Base-by-base conservation (phyloP, 345 rosid species). In the Balakata baccata region DNA sequence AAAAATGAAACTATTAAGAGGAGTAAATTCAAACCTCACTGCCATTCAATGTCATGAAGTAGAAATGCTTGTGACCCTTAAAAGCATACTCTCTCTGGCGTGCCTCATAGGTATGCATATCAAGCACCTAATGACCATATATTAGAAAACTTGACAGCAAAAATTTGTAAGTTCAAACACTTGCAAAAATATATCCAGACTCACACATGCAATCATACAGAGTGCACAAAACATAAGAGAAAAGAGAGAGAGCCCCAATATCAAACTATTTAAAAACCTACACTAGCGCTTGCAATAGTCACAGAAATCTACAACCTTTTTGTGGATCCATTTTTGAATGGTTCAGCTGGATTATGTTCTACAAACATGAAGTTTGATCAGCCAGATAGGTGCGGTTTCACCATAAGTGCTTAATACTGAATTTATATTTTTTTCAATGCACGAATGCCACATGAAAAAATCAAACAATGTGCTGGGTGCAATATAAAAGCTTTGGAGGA, bases 11-110 rank as follows among this genome's bases (percentile, higher is more conserved):
- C 59, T n/a, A 64, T 62, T 39, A 56, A 64, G 29, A 70, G 71
- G 64, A 60, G 34, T 18, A 69, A 12, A 76, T 75, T 62, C 85
- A 72, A 78, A 95, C 99, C 99, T 95, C 99, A 73, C 92, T 91
- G 78, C 96, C 97, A 80, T 91, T 88, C 78, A 95, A 82, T 37
- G 99, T 95, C 99, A 95, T 95, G 86, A 95, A 95, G 86, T 95
- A 95, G 85, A 92, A 95, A 89, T 95, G 99, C 85, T 89, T 95
- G 81, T 95, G 98, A 79, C 96, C 90, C 85, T 79, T 88, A 47
- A 84, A 84, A 61, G 98, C 99, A 87, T 95, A 95, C 74, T 95
- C 90, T 80, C 85, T 90, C 72, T 88, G 98, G 7, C 99, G 88
- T 74, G 81, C 83, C 84, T 90, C 93, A 71, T 92, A 93, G 54